Evolutionary conservation across 139 green algal species (phyloP), one percentile per base, ranked within the genome.

Genomic region (Closterium sp.): DNA sequence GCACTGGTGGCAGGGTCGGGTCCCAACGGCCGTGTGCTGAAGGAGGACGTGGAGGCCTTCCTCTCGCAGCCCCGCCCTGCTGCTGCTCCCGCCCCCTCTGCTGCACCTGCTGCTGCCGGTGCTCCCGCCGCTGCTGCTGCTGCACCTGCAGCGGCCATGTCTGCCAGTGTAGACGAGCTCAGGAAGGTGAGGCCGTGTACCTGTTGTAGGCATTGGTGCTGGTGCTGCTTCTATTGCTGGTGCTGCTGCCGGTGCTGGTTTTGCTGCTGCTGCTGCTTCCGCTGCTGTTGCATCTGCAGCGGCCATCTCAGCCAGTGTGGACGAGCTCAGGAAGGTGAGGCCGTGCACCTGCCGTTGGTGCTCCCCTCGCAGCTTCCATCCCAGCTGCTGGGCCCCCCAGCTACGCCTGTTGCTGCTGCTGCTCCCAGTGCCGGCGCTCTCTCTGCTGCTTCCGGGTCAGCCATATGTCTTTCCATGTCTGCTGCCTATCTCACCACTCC

Each of bases 11-110:
- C 70, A 28, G 95, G 95, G 10, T 95, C 89, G 24, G 95, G 95
- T 9, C 95, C 95, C 4, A 88, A 91, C 29, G 93, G 92, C 11
- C 38, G 95, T 30, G 89, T 96, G 4, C 86, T 96, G 50, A 92
- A 70, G 84, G 89, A n/a, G 17, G 95, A 96, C 70, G 92, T 96
- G 24, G 38, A 92, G 42, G 95, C 96, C 31, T 95, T 89, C n/a
- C 85, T 87, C 27, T 87, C 85, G 2, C 85, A 32, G n/a, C 28
- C 85, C 4, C 85, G n/a, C 85, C 28, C 85, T 29, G 85, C 85
- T 24, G 38, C 34, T n/a, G 42, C 42, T 70, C 9, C 88, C 87
- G 88, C 45, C n/a, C 38, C 38, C 38, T 90, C 86, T 87, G 31
- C 42, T 87, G 31, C 31, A 0, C 21, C 29, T 90, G 84, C 89